Evolutionary conservation across 2,329 filamentous ascomycete genomes (phyloP).

Genomic region (Ceratocystis albifundus): DNA sequence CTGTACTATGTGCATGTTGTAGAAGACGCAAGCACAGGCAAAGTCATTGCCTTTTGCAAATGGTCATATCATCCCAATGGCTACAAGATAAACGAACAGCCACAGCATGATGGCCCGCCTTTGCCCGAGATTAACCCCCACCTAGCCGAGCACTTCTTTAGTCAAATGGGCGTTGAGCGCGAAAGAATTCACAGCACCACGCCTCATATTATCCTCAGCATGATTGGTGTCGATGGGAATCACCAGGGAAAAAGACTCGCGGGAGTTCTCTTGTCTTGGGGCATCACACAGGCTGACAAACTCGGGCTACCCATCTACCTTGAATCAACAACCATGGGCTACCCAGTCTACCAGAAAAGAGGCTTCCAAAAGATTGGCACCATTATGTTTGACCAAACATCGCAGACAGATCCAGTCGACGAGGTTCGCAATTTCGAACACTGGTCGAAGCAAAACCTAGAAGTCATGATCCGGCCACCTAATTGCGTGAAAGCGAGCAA

Average conservation of each 20-base stretch:
- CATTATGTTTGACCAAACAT: conserved; percentile 19
- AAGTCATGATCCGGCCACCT: conserved; percentile 19
- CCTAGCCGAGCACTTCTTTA: conserved; percentile 20
- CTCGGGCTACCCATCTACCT: conserved; percentile 18
- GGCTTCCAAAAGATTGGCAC: conserved; percentile 17
- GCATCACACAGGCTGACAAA: conserved; percentile 19
- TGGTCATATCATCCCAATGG: conserved; percentile 23
- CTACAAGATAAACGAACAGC: conserved; percentile 11
- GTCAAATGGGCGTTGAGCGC: conserved; percentile 17
- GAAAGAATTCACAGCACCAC: conserved; percentile 20
- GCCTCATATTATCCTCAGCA: conserved; percentile 20
- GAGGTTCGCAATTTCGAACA: conserved; percentile 11
- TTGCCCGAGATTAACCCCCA: conserved; percentile 6
- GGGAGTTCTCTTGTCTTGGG: conserved; percentile 18
- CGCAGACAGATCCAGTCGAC: background rate
- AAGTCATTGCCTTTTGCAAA: conserved; percentile 22
- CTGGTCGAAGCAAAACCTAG: conserved; percentile 18
- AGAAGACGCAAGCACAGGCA: background rate
- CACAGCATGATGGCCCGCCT: background rate
- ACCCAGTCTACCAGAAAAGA: conserved; percentile 19
- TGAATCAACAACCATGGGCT: conserved; percentile 19
- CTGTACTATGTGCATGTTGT: conserved; percentile 19
- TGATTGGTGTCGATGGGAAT: conserved; percentile 17
- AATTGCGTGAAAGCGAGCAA: background rate
- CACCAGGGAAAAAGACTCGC: conserved; percentile 18